Conservation (phyloP, 768 basidiomycete genomes). For the Leccinum imitatum region DNA sequence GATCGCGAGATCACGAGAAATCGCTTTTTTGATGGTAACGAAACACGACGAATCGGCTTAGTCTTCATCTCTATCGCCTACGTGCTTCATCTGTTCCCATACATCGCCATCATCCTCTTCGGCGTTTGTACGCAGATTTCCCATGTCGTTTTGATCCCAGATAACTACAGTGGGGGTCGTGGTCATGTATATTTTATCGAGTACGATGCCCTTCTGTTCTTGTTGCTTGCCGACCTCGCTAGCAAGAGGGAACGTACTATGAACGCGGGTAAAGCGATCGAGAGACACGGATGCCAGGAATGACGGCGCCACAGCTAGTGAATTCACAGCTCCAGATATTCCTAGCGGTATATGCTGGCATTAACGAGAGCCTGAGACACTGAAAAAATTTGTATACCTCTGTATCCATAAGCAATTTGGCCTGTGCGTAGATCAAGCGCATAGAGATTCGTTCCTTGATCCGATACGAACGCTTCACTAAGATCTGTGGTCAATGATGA, state of each 20-base stretch:
- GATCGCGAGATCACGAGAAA: neutral
- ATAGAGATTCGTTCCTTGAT: constrained; percentile 61
- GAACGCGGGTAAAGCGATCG: constrained; percentile 71
- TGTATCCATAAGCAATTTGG: constrained; percentile 60
- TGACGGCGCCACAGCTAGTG: constrained; percentile 55
- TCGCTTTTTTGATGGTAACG: neutral
- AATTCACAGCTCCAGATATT: constrained; percentile 67
- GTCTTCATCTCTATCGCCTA: constrained; percentile 40
- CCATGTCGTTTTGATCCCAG: constrained; percentile 52
- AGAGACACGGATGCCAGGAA: constrained; percentile 60
- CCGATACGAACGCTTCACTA: constrained; percentile 71
- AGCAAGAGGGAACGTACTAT: constrained; percentile 58
- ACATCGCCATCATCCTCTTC: constrained; percentile 55
- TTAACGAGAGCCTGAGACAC: neutral
- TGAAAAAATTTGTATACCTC: constrained; percentile 42
- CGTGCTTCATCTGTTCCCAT: constrained; percentile 66
- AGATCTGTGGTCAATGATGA: neutral
- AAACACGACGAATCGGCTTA: constrained; percentile 2
- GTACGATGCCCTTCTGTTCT: constrained; percentile 56
- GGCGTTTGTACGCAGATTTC: constrained; percentile 8
- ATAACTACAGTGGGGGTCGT: constrained; percentile 59
- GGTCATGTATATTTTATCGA: constrained; percentile 65
- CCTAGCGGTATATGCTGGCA: constrained; percentile 39
- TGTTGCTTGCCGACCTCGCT: constrained; percentile 45
- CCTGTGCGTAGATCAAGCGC: constrained; percentile 73